Evolutionary conservation across 345 rosid genomes (phyloP).

Genomic region (Salix viminalis): DNA sequence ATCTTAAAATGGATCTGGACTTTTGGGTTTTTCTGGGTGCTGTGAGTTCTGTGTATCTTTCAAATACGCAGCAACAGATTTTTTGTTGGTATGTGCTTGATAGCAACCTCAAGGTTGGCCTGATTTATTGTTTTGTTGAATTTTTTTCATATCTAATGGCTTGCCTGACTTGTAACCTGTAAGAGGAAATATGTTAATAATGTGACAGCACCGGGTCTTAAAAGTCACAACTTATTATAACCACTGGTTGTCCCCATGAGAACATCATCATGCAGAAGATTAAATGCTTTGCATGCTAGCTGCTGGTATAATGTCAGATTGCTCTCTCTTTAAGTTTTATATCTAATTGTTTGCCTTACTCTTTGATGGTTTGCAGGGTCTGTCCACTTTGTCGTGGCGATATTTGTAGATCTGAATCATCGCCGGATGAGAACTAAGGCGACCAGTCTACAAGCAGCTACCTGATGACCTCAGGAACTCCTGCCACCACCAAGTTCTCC

Average conservation of each 20-base stretch:
- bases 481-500: neutral
- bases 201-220: neutral
- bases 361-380: conserved; percentile 51
- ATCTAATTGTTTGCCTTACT: neutral
- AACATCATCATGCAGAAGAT: neutral
- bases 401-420: conserved; percentile 59
- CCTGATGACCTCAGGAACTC: conserved; percentile 2
- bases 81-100: neutral
- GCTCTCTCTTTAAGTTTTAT: neutral
- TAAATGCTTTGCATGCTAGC: neutral
- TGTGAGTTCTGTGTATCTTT: neutral
- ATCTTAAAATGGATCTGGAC: neutral
- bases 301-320: neutral
- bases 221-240: neutral
- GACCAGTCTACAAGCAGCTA: neutral
- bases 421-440: conserved; percentile 35
- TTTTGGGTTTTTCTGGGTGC: neutral
- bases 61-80: neutral
- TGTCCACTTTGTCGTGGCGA: conserved; percentile 97
- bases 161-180: neutral
- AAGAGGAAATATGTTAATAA: neutral
- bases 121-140: neutral
- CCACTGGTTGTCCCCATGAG: neutral
- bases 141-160: neutral
- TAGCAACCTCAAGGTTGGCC: neutral